Evolutionary conservation across 768 basidiomycete genomes (phyloP).

Genomic region (Gautieria morchelliformis): DNA sequence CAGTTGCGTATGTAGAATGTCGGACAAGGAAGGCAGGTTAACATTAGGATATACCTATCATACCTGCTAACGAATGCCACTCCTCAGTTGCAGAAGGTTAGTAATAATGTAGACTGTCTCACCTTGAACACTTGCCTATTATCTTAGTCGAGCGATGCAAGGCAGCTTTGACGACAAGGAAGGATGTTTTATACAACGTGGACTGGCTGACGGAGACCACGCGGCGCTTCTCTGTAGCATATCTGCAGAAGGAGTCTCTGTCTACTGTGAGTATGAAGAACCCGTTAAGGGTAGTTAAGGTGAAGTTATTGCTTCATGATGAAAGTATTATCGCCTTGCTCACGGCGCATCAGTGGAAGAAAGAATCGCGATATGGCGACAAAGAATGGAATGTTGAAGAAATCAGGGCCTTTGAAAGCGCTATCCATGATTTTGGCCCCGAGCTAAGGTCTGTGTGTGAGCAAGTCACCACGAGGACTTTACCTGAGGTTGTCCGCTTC

Average conservation of each 20-base stretch:
- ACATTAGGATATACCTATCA: conserved; percentile 1
- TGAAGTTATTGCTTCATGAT: conserved; percentile 19
- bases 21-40: conserved; percentile 56
- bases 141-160: conserved; percentile 59
- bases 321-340: conserved; percentile 6
- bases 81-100: conserved; percentile 48
- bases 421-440: conserved; percentile 59
- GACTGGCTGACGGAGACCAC: conserved; percentile 77
- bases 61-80: conserved; percentile 11
- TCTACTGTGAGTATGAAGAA: conserved; percentile 56
- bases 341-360: conserved; percentile 55
- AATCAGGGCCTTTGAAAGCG: conserved; percentile 66
- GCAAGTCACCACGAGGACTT: conserved; percentile 57
- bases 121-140: not conserved
- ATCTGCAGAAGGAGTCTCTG: conserved; percentile 44
- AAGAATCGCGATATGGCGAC: conserved; percentile 58
- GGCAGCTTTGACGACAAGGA: conserved; percentile 41
- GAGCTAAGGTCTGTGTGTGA: conserved; percentile 73
- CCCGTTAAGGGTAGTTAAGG: conserved; percentile 54
- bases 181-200: conserved; percentile 46
- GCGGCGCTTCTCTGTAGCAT: conserved; percentile 62
- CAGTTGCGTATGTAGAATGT: conserved; percentile 53
- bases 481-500: conserved; percentile 74
- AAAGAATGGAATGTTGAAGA: conserved; percentile 65
- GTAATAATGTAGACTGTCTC: conserved; percentile 9